Evolutionary conservation across 2,329 filamentous ascomycete genomes (phyloP), one percentile per base, ranked within the genome.

Genomic region (Elsinoe arachidis): DNA sequence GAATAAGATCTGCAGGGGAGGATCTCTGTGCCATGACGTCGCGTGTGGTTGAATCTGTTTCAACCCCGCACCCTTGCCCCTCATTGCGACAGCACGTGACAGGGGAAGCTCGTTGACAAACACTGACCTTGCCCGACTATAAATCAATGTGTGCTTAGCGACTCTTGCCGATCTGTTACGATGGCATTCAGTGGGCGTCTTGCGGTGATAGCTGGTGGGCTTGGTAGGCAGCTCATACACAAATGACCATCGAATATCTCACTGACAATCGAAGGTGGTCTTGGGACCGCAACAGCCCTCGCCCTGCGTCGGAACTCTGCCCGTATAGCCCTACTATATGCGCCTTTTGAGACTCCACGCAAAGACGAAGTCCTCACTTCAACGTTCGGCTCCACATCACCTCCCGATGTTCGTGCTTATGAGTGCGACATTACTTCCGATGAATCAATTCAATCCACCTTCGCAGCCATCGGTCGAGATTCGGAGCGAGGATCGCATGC

Each of bases 301-400:
- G 68, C 73, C 14, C 66, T 78, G 1, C 67, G 68, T 21, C 64
- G 71, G 2, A 68, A 74, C 59, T 74, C 74, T 4, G 73, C 74
- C 4, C 69, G 65, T 11, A 63, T 78, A 2, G 76, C 74, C 6
- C 70, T 78, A 12, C 65, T 78, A 0, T 77, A 77, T 54, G 75
- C 75, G 0, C 74, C 75, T 1, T 77, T 76, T 59, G 75, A 78
- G 62, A 68, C 71, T 1, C 56, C 65, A 33, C 67, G 68, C 7
- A 69, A 70, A 15, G 64, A 72, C 19, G 62, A 72, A 37, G 67
- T 72, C 0, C 66, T 78, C 15, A 63, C 68, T 12, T 53, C 66
- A 1, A 63, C 69, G 2, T 77, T 74, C 62, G 68, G 68, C 12
- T 51, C 60, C 58, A 34, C 58, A 6, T 23, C 62, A 5, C 57